Base-by-base conservation (phyloP, 768 basidiomycete genomes). In the Ramaria sp. region DNA sequence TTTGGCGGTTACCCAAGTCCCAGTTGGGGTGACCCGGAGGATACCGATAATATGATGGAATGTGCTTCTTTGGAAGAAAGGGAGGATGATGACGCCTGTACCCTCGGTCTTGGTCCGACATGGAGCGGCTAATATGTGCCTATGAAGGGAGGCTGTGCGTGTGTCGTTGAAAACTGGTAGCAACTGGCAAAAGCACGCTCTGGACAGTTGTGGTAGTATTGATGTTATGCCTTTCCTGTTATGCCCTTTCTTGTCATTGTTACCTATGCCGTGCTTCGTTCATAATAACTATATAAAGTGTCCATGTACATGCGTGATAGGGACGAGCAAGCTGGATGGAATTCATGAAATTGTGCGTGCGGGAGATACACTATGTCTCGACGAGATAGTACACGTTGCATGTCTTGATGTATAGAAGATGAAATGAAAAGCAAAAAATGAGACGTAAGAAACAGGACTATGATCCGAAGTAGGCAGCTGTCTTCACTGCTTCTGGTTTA, bases 401-500 rank as follows among this genome's bases (percentile, higher is more conserved):
- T 42, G 42, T 43, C 42, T 8, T 43, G 42, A 10, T 9, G 45
- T 18, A 47, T 4, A 45, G 2, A 47, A 47, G 24, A 27, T 27
- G 25, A 3, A 24, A 16, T 7, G 42, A 20, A 7, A 25, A n/a
- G 9, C 16, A 43, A 7, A 20, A 43, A n/a, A n/a, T n/a, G 22
- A 15, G 22, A 42, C 7, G 15, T n/a, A 10, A 7, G n/a, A 27
- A 30, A 10, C n/a, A 2, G n/a, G 18, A 45, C 36, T 27, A 45
- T 18, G 44, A 45, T 43, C 53, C 53, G 10, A 30, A 55, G 44
- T 55, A 55, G 13, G 44, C 52, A 24, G 57, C 30, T 38, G 55
- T 48, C 20, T 28, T 61, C 34, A 57, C 59, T 20, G 50, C 50
- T 37, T 58, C 41, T 37, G 42, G 53, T 36, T 55, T 8, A 5